Evolutionary conservation across 2,329 filamentous ascomycete genomes (phyloP), one percentile per base, ranked within the genome.

Genomic region (Ceratocystis smalleyi): DNA sequence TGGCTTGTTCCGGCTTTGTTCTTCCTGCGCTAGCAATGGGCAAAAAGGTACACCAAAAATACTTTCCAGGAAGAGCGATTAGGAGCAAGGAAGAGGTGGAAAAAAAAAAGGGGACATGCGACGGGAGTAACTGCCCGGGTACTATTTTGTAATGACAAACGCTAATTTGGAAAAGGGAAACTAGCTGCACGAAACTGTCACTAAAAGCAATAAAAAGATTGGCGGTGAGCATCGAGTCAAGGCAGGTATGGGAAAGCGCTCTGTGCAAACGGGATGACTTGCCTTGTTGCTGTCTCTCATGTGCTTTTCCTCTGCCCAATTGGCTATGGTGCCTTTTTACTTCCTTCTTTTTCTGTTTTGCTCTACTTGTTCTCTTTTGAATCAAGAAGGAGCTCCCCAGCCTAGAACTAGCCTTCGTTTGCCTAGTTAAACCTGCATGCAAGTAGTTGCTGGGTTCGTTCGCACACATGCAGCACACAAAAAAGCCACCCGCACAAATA

Each of bases 41-140:
- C 51, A 55, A 55, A 55, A 55, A 55, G 51, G 24, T 55, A 55
- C 51, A n/a, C 51, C 51, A 55, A 55, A 55, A 55, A 55, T 55
- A 55, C 51, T 17, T 55, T 7, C 22, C 17, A 15, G 27, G 22
- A n/a, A 55, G 30, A 55, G 30, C 12, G 30, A 55, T 22, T 17
- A 12, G 17, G 15, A 55, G 30, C 24, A 27, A 55, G 32, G 17
- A 55, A 54, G 30, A 30, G 7, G 10, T 40, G 35, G 6, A 55
- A 55, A 55, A 27, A 55, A 30, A 55, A 55, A 55, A 30, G 30
- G 22, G 51, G 51, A 55, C 22, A 55, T 30, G 51, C 22, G 22
- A 54, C 49, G 49, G 49, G 49, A 24, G 49, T 4, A 55, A 55
- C 22, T 55, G 17, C 51, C 51, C 51, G 51, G 45, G 51, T 55